Percentiles rank a stretch among this genome's conserved stretches.
Evolutionary conservation across 208 protist species (phyloP).

Genomic region (Acanthamoeba quina): DNA sequence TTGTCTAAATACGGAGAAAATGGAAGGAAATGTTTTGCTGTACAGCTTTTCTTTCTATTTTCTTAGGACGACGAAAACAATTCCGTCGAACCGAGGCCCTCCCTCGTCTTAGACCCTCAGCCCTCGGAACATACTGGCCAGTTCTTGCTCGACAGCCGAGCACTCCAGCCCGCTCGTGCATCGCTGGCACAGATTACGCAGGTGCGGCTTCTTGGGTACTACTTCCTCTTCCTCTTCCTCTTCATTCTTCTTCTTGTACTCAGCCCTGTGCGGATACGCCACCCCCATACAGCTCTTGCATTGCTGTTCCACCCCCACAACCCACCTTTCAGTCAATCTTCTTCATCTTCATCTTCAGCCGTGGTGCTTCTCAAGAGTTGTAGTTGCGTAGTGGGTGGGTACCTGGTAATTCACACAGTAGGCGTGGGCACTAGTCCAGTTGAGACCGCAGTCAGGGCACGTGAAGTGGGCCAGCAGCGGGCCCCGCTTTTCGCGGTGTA

Average conservation of each 20-base stretch:
- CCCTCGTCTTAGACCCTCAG: no score
- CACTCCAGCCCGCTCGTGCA: background rate
- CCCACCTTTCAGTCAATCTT: no score
- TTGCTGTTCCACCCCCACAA: no score
- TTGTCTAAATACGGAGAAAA: no score
- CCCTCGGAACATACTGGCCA: no score
- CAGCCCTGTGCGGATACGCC: background rate
- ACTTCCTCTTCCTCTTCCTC: background rate
- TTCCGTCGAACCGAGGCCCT: no score
- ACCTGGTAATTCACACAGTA: constrained; percentile 18
- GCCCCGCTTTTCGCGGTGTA: background rate
- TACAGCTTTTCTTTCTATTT: no score
- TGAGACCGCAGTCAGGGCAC: background rate
- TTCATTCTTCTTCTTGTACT: background rate
- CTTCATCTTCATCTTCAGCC: no score
- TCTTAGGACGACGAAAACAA: no score
- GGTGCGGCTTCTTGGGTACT: background rate
- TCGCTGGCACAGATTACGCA: background rate
- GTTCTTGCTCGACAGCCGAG: background rate
- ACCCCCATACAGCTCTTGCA: background rate
- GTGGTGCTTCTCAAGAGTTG: no score
- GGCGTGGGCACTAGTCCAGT: background rate
- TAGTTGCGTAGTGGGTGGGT: no score
- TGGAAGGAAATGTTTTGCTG: no score
- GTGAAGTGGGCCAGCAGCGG: constrained; percentile 8